These are phyloP conservation scores for Aegilops sharonensis DNA, from an alignment of 176 grass and related monocot species.

Conservation along the genomic window DNA sequence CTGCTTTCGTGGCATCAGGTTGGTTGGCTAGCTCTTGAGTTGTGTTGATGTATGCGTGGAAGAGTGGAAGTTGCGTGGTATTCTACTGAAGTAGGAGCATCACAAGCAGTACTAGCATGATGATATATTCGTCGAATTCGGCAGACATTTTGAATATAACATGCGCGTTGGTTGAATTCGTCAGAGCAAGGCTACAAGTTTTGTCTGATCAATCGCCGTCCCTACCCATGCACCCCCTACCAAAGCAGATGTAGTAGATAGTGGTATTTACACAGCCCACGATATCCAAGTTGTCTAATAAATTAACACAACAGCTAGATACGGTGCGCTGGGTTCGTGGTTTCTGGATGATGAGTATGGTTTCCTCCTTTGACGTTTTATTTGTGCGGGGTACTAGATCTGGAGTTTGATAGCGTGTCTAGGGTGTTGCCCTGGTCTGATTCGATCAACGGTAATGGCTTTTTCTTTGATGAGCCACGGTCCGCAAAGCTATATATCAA, in stretches of 20 bases:
- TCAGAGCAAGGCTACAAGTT: background rate
- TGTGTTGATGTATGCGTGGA: no score
- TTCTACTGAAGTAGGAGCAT: no score
- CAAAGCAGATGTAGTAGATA: conserved; percentile 13
- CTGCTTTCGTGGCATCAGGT: background rate
- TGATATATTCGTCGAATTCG: background rate
- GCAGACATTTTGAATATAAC: background rate
- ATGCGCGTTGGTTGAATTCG: background rate
- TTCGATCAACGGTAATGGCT: no score
- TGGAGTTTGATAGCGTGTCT: no score
- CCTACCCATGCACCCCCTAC: background rate
- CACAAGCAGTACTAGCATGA: background rate
- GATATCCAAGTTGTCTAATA: conserved; percentile 24
- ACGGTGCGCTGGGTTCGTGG: no score
- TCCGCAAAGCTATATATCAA: no score
- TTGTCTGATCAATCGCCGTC: conserved; percentile 9
- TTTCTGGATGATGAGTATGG: no score
- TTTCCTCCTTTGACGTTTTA: no score
- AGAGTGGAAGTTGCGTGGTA: no score
- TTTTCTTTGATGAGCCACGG: no score
- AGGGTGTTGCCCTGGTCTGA: no score
- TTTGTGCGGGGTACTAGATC: no score
- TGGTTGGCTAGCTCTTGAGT: background rate
- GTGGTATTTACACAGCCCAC: conserved; percentile 25
- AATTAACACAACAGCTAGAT: background rate